Conservation (phyloP, 2,329 filamentous ascomycete species). For the Mollisia scopiformis region DNA sequence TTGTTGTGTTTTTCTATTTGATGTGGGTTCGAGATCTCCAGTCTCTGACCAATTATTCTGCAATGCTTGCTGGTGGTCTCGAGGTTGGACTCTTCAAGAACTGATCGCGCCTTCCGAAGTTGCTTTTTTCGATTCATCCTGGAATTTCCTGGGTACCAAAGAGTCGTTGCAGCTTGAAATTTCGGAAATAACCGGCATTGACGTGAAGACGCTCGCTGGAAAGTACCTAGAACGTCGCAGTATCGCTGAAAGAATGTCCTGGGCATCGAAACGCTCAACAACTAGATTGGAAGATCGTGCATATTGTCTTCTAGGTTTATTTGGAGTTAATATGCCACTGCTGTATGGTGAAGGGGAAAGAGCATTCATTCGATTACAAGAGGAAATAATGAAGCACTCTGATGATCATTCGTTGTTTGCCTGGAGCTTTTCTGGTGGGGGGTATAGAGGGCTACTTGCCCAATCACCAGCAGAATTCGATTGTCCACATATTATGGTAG, state of each 20-base stretch:
- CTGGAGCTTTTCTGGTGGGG: constrained; percentile 20
- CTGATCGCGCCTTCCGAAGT: constrained; percentile 11
- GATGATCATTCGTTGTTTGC: constrained; percentile 42
- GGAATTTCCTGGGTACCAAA: constrained; percentile 21
- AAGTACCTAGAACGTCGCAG: constrained; percentile 18
- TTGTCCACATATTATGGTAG: not conserved
- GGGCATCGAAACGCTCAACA: constrained; percentile 36
- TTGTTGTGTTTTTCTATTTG: constrained; percentile 24
- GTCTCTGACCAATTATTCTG: not conserved
- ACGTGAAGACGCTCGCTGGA: constrained; percentile 23
- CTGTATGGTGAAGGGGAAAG: constrained; percentile 36
- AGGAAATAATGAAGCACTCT: constrained; percentile 36
- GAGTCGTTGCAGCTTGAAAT: constrained; percentile 1
- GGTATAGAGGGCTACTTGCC: constrained; percentile 16
- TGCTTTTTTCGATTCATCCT: constrained; percentile 16
- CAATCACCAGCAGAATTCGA: constrained; percentile 2
- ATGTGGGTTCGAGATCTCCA: constrained; percentile 7
- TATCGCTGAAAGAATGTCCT: constrained; percentile 40
- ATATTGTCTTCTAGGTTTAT: constrained; percentile 36
- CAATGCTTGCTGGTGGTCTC: not conserved
- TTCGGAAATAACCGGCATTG: constrained; percentile 18
- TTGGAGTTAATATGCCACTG: constrained; percentile 40
- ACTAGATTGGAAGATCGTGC: constrained; percentile 29
- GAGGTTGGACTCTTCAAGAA: constrained; percentile 15
- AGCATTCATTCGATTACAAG: constrained; percentile 27